Base-by-base conservation (phyloP, 305 asterid genomes). In the Stenogyne calaminthoides region DNA sequence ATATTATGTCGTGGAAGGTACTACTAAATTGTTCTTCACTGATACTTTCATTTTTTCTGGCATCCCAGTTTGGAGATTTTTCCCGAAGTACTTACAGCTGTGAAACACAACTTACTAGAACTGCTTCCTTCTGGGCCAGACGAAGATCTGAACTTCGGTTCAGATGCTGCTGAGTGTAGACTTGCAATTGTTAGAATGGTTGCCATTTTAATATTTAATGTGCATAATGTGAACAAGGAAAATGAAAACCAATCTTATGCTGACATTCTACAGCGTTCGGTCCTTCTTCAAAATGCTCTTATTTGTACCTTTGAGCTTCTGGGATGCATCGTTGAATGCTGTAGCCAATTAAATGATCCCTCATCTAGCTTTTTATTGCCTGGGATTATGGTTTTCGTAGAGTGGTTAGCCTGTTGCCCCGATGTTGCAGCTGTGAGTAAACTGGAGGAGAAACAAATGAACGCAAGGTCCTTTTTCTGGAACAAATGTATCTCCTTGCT, bases 241-340 rank as follows among this genome's bases (percentile, higher is more conserved):
- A 83, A 84, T 76, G 96, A 94, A 27, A 94, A 80, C 73, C 90
- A 91, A 79, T 91, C 97, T 16, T 91, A 91, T 86, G 97, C 97
- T 34, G 97, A 91, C 64, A 88, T 86, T 67, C 78, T 94, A 64
- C 99, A 94, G 71, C 96, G 97, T 69, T 85, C 97, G 9, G 99
- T 88, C 77, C 85, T 91, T 20, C 92, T 88, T 77, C 96, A 91
- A 78, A 87, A 91, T 76, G 94, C 96, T 36, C 87, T 80, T 75
- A 82, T 88, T 73, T 92, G 96, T 34, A 80, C 84, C 42, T 93
- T 93, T 80, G 96, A 89, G 75, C 78, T 91, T 70, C 82, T 94
- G 95, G 97, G 95, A 54, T 89, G 84, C 83, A 78, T 91, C 16
- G 81, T 94, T 47, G 96, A 87, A 64, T 81, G 96, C 44, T 88